Evolutionary conservation across 106 monocot genomes (phyloP), one percentile per base, ranked within the genome.

Genomic region (Dendrobium huoshanense): DNA sequence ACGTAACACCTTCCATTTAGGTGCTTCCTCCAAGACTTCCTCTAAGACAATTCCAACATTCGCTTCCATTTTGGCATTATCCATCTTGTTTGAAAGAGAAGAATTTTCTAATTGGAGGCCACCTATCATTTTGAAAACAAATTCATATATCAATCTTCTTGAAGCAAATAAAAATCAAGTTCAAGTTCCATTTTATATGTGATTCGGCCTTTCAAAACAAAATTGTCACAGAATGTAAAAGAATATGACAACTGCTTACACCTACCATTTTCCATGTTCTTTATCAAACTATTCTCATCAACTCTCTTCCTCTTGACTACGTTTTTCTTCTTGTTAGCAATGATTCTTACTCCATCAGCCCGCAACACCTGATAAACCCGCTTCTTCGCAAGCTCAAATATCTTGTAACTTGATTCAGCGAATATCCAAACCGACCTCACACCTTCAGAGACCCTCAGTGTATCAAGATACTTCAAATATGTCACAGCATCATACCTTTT

Each of bases 1-100:
- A 91, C 95, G 92, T 79, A 98, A 98, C 81, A 95, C 85, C 87
- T 91, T 98, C 95, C 98, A 98, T 61, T 98, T 98, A 41, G 98
- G 98, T 83, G 95, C 87, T 89, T 91, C 87, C 80, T 98, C 98
- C 82, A 98, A 82, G 33, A 98, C 84, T 87, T 98, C 98, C 67
- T 91, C 92, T 83, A 98, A 81, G 13, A 88, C 79, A 82, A 88
- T 78, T 75, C 87, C 87, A 78, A 20, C 22, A 59, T 79, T 75
- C 37, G 77, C 41, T 22, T 77, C 78, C 54, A 24, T 19, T 68
- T 83, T 80, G 41, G 25, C 33, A 65, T 18, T 72, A 79, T 55
- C 49, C 4, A 67, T 75, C 29, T 51, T 55, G 22, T 55, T 77
- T 27, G 77, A 79, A 81, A 47, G 27, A 80, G 90, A 73, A 77